Evolutionary conservation across 2,329 filamentous ascomycete species (phyloP).

Genomic region (Cladosporium velox): DNA sequence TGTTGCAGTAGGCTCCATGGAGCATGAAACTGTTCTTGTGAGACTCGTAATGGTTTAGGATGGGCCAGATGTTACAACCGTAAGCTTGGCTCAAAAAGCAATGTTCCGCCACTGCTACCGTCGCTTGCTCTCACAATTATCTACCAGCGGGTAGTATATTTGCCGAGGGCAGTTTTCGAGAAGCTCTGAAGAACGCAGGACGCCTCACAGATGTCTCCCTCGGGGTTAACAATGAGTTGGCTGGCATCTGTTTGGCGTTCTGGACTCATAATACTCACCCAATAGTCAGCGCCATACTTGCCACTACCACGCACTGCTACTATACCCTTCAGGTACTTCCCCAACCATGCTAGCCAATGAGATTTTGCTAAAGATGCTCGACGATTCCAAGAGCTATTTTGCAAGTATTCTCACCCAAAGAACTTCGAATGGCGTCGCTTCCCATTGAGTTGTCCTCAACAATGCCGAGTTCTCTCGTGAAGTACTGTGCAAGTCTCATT

Average conservation of each 20-base stretch:
- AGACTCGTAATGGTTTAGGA: no score
- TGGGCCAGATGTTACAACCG: no score
- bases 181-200: neutral
- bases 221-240: neutral
- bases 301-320: neutral
- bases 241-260: neutral
- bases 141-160: neutral
- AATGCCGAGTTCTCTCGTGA: neutral
- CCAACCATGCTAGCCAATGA: neutral
- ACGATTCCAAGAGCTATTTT: neutral
- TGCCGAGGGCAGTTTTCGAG: neutral
- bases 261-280: neutral
- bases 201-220: neutral
- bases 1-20: neutral
- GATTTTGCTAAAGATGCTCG: neutral
- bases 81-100: neutral
- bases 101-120: neutral
- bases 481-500: neutral
- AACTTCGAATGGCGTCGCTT: neutral
- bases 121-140: neutral
- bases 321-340: neutral
- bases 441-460: neutral
- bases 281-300: neutral
- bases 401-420: neutral
- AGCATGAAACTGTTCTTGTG: neutral